A percentile compares a stretch with the other conserved stretches of the same genome.
These are phyloP conservation scores for Clitoria ternatea DNA, from an alignment of 306 rosid species.

Conservation along the genomic window DNA sequence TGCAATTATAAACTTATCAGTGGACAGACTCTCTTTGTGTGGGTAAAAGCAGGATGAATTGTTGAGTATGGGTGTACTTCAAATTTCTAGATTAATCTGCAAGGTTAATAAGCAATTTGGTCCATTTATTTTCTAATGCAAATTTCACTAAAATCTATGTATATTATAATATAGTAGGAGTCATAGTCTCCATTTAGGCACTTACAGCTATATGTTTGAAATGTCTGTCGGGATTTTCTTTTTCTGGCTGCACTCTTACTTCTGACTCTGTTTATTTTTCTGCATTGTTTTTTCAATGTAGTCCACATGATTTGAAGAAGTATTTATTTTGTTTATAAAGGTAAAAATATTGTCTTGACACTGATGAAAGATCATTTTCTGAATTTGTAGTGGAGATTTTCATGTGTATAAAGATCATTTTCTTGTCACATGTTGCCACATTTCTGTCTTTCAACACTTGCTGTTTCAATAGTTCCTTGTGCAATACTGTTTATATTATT, in stretches of 20 bases:
- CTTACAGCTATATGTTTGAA: neutral
- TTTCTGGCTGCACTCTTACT: neutral
- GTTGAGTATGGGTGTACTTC: neutral
- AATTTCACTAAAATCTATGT: neutral
- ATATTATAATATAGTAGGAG: neutral
- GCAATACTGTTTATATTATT: neutral
- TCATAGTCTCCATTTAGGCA: neutral
- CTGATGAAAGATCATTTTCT: neutral
- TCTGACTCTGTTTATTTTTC: neutral
- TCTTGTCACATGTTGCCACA: neutral
- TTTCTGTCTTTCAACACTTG: neutral
- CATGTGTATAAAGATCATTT: neutral
- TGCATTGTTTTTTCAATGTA: neutral
- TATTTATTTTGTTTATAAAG: neutral
- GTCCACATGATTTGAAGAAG: neutral
- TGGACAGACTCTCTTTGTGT: neutral
- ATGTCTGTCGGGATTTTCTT: neutral
- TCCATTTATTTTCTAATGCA: neutral
- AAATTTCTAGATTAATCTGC: neutral
- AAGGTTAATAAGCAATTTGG: neutral
- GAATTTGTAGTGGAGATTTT: neutral
- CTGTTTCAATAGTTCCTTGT: neutral
- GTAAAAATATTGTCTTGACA: neutral
- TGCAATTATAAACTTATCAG: neutral
- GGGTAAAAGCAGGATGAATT: neutral